Evolutionary conservation across 805 yeast genomes (phyloP).

Genomic region (Pichia exigua): DNA sequence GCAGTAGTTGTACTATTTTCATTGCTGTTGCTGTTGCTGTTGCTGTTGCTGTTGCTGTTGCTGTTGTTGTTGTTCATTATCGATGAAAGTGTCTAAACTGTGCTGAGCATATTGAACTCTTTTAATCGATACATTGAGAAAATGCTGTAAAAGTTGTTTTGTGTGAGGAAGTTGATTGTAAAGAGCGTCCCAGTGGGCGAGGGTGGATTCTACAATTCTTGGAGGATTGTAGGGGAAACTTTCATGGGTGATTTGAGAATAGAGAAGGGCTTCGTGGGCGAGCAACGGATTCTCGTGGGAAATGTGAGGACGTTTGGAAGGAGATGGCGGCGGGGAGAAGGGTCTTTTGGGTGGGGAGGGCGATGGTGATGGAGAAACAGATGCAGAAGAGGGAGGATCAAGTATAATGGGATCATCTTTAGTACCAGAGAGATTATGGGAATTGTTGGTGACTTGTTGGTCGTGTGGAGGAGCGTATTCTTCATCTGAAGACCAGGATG

Average conservation of each 20-base stretch:
- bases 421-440: neutral
- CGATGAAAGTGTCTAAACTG: neutral
- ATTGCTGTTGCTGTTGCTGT: neutral
- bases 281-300: neutral
- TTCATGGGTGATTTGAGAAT: neutral
- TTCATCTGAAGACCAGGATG: neutral
- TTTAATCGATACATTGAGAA: neutral
- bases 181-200: neutral
- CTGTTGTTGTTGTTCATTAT: neutral
- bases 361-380: neutral
- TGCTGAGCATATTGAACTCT: neutral
- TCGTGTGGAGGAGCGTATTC: neutral
- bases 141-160: neutral
- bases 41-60: neutral
- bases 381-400: neutral
- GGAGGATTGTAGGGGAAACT: neutral
- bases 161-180: neutral
- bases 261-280: neutral
- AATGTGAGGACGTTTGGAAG: neutral
- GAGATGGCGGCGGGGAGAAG: neutral
- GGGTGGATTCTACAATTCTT: neutral
- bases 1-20: neutral
- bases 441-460: neutral
- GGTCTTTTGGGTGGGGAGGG: neutral
- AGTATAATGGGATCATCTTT: neutral